Evolutionary conservation across 176 grass and related monocot species (phyloP).

Genomic region (Aegilops speltoides): DNA sequence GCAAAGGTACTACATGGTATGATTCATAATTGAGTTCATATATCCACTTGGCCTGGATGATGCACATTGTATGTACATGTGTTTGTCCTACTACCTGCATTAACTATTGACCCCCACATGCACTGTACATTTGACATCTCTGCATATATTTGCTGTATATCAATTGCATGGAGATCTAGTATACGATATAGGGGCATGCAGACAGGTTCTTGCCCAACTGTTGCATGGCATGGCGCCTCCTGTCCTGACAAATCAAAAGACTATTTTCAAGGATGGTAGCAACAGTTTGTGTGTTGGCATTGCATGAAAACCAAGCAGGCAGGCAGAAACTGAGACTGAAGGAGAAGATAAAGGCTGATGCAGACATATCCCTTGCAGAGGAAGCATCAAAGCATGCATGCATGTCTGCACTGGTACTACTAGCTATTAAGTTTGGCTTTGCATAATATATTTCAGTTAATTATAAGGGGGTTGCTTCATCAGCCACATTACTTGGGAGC

Average conservation of each 20-base stretch:
- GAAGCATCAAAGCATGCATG: conserved; percentile 20
- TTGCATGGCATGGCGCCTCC: background rate
- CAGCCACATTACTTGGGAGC: background rate
- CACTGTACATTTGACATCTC: background rate
- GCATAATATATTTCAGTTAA: background rate
- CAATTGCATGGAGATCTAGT: conserved; percentile 1
- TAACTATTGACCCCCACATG: conserved; percentile 20
- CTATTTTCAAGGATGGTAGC: background rate
- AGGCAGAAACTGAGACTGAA: conserved; percentile 4
- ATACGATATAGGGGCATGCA: conserved; percentile 12
- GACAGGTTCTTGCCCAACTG: conserved; percentile 30
- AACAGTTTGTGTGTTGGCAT: conserved; percentile 16
- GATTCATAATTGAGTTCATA: background rate
- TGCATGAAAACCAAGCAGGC: conserved; percentile 33
- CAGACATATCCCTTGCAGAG: conserved; percentile 35
- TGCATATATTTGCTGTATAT: background rate
- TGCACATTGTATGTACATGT: background rate
- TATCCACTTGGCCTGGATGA: conserved; percentile 10
- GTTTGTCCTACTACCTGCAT: background rate
- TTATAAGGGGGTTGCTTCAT: background rate
- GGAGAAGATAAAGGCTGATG: conserved; percentile 40
- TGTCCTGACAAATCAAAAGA: conserved; percentile 1
- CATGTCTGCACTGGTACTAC: background rate
- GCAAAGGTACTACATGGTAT: conserved; percentile 7
- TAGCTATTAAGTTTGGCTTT: background rate